phyloP scores from a whole-genome alignment of 352 stramenopile genomes.

The Globisporangium heterothallicum region DNA sequence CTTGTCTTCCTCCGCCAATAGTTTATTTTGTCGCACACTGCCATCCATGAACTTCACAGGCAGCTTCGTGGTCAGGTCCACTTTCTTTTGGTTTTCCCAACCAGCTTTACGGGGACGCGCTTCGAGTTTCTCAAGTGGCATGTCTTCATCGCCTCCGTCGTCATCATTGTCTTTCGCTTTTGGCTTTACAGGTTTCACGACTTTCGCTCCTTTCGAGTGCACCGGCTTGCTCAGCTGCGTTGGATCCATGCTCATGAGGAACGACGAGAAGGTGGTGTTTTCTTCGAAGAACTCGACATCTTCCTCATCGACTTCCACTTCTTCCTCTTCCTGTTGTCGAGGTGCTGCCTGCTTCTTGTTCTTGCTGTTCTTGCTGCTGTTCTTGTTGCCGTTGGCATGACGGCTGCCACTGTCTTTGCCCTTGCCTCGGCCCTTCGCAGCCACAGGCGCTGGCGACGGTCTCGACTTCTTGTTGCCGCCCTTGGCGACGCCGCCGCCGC shows the following conservation, averaged over 20 bases:
- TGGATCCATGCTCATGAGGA: constrained; percentile 76
- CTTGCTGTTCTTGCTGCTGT: constrained; percentile 24
- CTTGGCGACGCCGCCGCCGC: constrained; percentile 7
- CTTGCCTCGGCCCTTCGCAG: constrained; percentile 10
- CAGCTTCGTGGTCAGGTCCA: constrained; percentile 65
- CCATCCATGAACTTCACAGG: constrained; percentile 86
- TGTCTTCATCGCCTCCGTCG: constrained; percentile 27
- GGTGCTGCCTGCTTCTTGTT: constrained; percentile 23
- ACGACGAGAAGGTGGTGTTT: constrained; percentile 64
- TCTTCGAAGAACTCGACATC: constrained; percentile 77
- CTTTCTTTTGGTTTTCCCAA: constrained; percentile 52
- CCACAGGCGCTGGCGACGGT: constrained; percentile 7
- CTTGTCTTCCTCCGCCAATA: constrained; percentile 40
- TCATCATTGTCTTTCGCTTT: constrained; percentile 16
- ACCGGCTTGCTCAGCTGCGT: constrained; percentile 51
- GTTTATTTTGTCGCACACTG: constrained; percentile 69
- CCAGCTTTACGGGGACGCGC: constrained; percentile 52
- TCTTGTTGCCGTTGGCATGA: neutral
- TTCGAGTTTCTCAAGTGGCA: constrained; percentile 77
- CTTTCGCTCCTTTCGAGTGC: constrained; percentile 28
- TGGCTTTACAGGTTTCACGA: constrained; percentile 15
- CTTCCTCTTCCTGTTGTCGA: constrained; percentile 29
- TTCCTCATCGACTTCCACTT: constrained; percentile 66
- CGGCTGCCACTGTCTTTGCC: neutral
- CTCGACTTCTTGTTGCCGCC: constrained; percentile 26